Percentiles rank a stretch among this genome's conserved stretches.
Conservation (phyloP, 495 filamentous ascomycete genomes). For the Parathielavia hyrcaniae region DNA sequence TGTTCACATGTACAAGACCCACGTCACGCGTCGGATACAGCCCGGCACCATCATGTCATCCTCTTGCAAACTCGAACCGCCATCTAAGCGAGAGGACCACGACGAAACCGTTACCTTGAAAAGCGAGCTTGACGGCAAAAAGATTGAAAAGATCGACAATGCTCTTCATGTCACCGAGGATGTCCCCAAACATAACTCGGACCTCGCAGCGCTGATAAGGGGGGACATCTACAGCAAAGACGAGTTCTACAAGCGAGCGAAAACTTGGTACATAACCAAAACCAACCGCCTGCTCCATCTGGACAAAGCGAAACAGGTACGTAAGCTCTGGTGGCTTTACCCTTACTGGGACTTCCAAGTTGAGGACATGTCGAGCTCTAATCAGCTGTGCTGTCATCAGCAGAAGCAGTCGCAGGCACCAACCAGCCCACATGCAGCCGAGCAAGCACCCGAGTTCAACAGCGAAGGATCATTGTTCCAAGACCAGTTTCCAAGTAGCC, state of each 20-base stretch:
- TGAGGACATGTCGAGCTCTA: background rate
- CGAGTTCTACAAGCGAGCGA: slow-evolving; percentile 26
- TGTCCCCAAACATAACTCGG: slow-evolving; percentile 16
- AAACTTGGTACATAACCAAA: slow-evolving; percentile 33
- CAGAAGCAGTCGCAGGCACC: background rate
- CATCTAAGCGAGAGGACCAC: slow-evolving; percentile 20
- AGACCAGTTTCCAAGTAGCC: too few species aligned
- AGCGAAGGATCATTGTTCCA: background rate
- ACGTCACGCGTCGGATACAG: background rate
- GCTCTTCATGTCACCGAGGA: slow-evolving; percentile 20
- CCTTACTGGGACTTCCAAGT: background rate
- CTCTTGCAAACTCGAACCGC: slow-evolving; percentile 14
- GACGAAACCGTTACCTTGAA: background rate
- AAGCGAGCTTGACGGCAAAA: background rate
- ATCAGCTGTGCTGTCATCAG: background rate
- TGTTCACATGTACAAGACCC: too few species aligned
- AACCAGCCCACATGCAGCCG: background rate
- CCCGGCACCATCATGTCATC: background rate
- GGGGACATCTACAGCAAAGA: slow-evolving; percentile 18
- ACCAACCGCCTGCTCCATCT: slow-evolving; percentile 23
- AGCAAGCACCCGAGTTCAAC: background rate
- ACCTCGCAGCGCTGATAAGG: slow-evolving; percentile 20
- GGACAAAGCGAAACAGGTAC: slow-evolving; percentile 10
- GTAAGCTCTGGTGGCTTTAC: background rate
- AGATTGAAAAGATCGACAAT: slow-evolving; percentile 21